Evolutionary conservation across 192 early-diverging fungal species (phyloP).

Genomic region (Mortierella alpina): DNA sequence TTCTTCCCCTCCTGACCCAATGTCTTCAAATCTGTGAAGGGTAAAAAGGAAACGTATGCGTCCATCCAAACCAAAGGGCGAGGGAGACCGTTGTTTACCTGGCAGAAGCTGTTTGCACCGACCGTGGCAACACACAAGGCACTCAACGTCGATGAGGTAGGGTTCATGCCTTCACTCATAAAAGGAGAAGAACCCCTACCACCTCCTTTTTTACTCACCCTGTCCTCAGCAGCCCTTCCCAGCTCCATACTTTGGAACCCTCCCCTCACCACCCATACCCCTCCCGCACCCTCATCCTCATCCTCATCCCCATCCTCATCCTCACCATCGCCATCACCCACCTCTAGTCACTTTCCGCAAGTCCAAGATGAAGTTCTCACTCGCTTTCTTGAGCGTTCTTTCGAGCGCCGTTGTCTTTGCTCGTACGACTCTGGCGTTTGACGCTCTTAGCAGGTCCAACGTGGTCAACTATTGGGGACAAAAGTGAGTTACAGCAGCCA

Average conservation of each 20-base stretch:
- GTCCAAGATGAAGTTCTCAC: neutral
- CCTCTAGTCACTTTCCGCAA: neutral
- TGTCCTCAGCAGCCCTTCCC: too few species aligned
- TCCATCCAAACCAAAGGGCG: too few species aligned
- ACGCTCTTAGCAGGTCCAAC: slow-evolving; percentile 21
- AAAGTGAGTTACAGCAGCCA: slow-evolving; percentile 8
- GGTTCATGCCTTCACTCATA: too few species aligned
- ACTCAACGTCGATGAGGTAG: too few species aligned
- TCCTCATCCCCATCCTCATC: neutral
- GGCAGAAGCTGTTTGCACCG: too few species aligned
- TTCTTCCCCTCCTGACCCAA: too few species aligned
- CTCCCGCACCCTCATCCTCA: neutral
- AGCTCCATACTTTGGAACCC: neutral
- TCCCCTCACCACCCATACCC: neutral
- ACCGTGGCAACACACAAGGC: too few species aligned
- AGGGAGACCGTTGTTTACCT: too few species aligned
- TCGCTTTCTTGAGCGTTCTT: neutral
- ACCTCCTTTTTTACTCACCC: too few species aligned
- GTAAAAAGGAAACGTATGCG: too few species aligned
- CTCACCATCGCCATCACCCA: neutral
- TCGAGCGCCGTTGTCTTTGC: neutral
- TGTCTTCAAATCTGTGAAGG: too few species aligned
- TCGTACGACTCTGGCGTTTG: neutral
- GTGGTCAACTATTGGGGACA: slow-evolving; percentile 52
- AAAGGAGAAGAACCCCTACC: too few species aligned